Conservation (phyloP, 495 filamentous ascomycete species). For the Apodospora peruviana region DNA sequence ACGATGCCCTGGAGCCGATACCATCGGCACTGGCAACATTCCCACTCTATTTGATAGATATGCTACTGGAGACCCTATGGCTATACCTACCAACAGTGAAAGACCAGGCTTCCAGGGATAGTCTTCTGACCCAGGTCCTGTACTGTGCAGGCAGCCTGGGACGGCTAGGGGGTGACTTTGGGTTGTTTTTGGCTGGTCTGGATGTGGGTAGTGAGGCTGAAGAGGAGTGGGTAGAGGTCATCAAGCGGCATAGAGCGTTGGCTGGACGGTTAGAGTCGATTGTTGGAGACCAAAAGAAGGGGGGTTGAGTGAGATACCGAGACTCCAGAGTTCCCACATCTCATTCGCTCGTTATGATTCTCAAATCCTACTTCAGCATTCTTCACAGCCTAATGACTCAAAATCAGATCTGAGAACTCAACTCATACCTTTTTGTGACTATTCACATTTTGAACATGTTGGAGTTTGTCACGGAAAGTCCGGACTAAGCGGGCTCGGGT, state of each 20-base stretch:
- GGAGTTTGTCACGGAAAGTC: too few relatives aligned
- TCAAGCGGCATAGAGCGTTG: constrained; percentile 81
- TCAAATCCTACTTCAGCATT: too few relatives aligned
- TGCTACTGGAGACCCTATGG: constrained; percentile 73
- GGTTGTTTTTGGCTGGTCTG: constrained; percentile 69
- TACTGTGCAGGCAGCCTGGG: constrained; percentile 95
- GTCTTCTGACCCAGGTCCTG: constrained; percentile 85
- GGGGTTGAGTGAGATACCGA: background rate
- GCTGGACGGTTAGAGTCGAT: constrained; percentile 84
- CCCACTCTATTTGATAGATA: constrained; percentile 74
- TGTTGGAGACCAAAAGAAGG: constrained; percentile 44
- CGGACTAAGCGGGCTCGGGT: too few relatives aligned
- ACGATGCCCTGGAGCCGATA: constrained; percentile 60
- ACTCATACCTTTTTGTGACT: too few relatives aligned
- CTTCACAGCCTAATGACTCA: too few relatives aligned
- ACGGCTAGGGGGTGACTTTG: constrained; percentile 87
- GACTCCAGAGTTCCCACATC: too few relatives aligned
- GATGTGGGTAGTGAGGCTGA: constrained; percentile 51
- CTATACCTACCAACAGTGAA: constrained; percentile 77
- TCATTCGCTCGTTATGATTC: too few relatives aligned
- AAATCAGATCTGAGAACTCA: too few relatives aligned
- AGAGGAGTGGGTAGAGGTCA: constrained; percentile 85
- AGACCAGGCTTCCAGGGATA: constrained; percentile 74
- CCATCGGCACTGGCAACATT: constrained; percentile 80
- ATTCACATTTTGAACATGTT: too few relatives aligned